Conservation (phyloP, 768 basidiomycete genomes). For the Amanita inopinata region DNA sequence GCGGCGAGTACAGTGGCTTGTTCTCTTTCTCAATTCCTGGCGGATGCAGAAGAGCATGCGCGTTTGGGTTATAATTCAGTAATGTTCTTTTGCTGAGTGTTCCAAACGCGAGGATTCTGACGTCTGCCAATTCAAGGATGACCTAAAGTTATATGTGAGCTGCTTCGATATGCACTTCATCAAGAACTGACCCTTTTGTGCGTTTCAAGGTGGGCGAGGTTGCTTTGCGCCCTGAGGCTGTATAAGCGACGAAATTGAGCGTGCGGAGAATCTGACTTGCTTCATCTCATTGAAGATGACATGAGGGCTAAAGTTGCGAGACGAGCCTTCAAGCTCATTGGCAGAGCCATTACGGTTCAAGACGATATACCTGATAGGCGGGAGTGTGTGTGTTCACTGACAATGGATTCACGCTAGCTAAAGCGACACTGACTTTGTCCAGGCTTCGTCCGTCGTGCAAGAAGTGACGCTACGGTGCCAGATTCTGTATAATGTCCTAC, state of each 20-base stretch:
- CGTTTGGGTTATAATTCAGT: constrained; percentile 55
- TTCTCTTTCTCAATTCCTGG: constrained; percentile 42
- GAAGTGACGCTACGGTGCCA: constrained; percentile 59
- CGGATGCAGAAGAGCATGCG: constrained; percentile 59
- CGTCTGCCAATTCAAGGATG: constrained; percentile 59
- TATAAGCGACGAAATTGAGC: not conserved
- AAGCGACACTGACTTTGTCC: constrained; percentile 58
- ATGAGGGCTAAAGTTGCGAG: constrained; percentile 59
- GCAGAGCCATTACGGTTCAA: constrained; percentile 69
- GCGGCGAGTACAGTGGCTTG: not conserved
- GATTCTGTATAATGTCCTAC: constrained; percentile 50
- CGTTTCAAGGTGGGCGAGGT: constrained; percentile 59
- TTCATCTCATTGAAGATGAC: constrained; percentile 69
- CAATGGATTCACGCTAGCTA: constrained; percentile 9
- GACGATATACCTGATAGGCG: constrained; percentile 49
- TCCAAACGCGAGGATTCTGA: constrained; percentile 65
- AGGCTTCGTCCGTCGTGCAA: constrained; percentile 75
- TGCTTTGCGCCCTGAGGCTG: constrained; percentile 49
- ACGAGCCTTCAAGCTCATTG: constrained; percentile 58
- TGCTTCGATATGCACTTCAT: constrained; percentile 6
- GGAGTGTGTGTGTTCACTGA: constrained; percentile 7
- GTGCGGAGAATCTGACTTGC: constrained; percentile 27
- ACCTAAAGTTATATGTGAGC: constrained; percentile 30
- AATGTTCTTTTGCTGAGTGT: constrained; percentile 48
- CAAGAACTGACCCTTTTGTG: constrained; percentile 44